phyloP scores from a whole-genome alignment of 352 stramenopile species.

The Globisporangium lucens region DNA sequence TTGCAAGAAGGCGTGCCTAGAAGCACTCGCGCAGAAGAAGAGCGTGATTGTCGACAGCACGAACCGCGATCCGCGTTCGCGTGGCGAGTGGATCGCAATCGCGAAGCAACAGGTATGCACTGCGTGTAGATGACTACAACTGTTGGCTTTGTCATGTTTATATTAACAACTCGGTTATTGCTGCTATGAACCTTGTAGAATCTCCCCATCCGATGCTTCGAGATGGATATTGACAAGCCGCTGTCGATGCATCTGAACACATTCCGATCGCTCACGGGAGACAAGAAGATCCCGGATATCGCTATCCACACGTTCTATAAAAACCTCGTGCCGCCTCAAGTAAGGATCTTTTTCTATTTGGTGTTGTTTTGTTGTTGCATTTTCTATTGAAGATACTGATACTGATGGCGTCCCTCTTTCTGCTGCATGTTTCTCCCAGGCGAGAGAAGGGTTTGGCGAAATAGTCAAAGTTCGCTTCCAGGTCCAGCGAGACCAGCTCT shows the following conservation, averaged over 20 bases:
- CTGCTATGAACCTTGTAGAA: slow-evolving; percentile 23
- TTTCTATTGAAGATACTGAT: not conserved
- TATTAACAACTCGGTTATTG: not conserved
- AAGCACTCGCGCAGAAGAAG: slow-evolving; percentile 49
- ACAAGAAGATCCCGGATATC: slow-evolving; percentile 80
- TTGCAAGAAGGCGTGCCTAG: slow-evolving; percentile 64
- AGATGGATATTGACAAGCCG: slow-evolving; percentile 76
- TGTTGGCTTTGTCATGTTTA: not conserved
- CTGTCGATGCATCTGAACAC: slow-evolving; percentile 84
- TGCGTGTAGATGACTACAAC: too few relatives aligned
- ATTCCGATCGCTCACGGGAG: slow-evolving; percentile 67
- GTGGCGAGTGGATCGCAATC: slow-evolving; percentile 73
- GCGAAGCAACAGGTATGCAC: slow-evolving; percentile 53
- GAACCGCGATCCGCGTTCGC: slow-evolving; percentile 60
- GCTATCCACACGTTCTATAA: slow-evolving; percentile 89
- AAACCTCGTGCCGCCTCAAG: slow-evolving; percentile 51
- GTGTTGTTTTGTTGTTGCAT: not conserved
- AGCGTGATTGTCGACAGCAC: slow-evolving; percentile 88
- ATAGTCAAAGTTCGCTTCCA: slow-evolving; percentile 71
- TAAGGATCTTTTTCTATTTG: slow-evolving; percentile 6
- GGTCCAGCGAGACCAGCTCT: slow-evolving; percentile 34
- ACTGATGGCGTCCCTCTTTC: not conserved
- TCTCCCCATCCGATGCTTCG: slow-evolving; percentile 64
- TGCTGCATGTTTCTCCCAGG: slow-evolving; percentile 28
- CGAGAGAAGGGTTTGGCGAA: slow-evolving; percentile 67